Evolutionary conservation across 1,284 basidiomycete genomes (phyloP).

Genomic region (Phlebopus sp.): DNA sequence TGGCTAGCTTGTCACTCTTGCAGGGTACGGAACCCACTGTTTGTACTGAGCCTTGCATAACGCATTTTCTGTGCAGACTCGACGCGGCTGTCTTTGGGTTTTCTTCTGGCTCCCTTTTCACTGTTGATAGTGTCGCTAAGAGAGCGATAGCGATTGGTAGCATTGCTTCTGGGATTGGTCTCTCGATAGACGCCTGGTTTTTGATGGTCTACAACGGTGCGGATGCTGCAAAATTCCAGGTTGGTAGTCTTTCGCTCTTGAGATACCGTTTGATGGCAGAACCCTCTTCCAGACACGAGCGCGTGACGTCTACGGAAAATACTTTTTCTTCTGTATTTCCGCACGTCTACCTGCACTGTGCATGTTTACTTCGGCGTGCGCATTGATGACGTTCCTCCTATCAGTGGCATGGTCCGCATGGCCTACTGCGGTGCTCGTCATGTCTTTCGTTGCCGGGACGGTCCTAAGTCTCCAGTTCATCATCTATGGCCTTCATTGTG

Average conservation of each 20-base stretch:
- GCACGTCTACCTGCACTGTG: slow-evolving; percentile 59
- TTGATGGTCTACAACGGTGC: slow-evolving; percentile 55
- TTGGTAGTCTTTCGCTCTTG: slow-evolving; percentile 25
- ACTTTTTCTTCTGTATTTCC: slow-evolving; percentile 64
- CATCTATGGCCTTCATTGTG: slow-evolving; percentile 49
- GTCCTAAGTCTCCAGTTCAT: slow-evolving; percentile 63
- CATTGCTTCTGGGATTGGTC: slow-evolving; percentile 58
- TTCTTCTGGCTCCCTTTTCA: slow-evolving; percentile 47
- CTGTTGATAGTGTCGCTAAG: slow-evolving; percentile 41
- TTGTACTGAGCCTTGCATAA: slow-evolving; percentile 1
- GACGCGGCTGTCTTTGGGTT: slow-evolving; percentile 61
- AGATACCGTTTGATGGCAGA: neutral
- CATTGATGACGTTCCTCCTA: slow-evolving; percentile 57
- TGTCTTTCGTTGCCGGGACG: slow-evolving; percentile 54
- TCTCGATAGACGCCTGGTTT: slow-evolving; percentile 60
- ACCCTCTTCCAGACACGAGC: slow-evolving; percentile 43
- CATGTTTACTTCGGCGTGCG: slow-evolving; percentile 49
- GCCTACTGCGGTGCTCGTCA: slow-evolving; percentile 55
- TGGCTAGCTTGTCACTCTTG: slow-evolving; percentile 48
- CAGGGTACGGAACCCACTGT: slow-evolving; percentile 38
- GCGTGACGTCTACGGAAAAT: slow-evolving; percentile 53
- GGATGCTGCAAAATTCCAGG: slow-evolving; percentile 50
- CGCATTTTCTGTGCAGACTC: slow-evolving; percentile 33
- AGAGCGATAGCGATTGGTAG: slow-evolving; percentile 53
- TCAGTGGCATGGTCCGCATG: slow-evolving; percentile 59